phyloP scores from a whole-genome alignment of 2,329 filamentous ascomycete species.

The Rhynchosporium graminicola region DNA sequence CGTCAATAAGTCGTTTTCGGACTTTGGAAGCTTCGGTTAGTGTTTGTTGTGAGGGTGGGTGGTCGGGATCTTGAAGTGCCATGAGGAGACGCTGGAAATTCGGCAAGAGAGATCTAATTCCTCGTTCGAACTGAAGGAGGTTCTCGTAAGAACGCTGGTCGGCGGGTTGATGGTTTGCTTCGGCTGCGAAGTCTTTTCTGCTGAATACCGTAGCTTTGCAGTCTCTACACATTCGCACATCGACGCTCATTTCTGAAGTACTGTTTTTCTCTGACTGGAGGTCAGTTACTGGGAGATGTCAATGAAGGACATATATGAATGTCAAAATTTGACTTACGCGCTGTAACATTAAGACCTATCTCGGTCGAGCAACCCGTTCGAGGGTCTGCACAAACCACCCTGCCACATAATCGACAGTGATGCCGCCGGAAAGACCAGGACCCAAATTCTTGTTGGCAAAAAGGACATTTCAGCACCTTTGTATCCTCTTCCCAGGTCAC shows the following conservation, averaged over 20 bases:
- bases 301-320: conserved; percentile 23
- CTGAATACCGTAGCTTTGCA: conserved; percentile 74
- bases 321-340: conserved; percentile 50
- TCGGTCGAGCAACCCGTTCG: conserved; percentile 83
- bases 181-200: conserved; percentile 64
- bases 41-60: conserved; percentile 49
- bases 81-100: conserved; percentile 67
- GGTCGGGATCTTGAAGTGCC: conserved; percentile 65
- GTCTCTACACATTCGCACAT: conserved; percentile 89
- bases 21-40: conserved; percentile 70
- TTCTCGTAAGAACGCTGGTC: conserved; percentile 68
- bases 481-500: conserved; percentile 95
- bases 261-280: conserved; percentile 48
- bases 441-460: conserved; percentile 94
- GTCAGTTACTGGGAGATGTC: conserved; percentile 42
- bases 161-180: conserved; percentile 57
- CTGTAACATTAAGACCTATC: conserved; percentile 75
- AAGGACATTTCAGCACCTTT: conserved; percentile 78
- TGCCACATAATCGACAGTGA: conserved; percentile 91
- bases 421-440: conserved; percentile 91
- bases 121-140: conserved; percentile 68
- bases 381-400: conserved; percentile 87
- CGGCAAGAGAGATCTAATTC: conserved; percentile 67
- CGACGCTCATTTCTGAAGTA: conserved; percentile 64
- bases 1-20: conserved; percentile 69